Base-by-base conservation (phyloP, 73 alveolate species). In the Paraurostyla sp. region DNA sequence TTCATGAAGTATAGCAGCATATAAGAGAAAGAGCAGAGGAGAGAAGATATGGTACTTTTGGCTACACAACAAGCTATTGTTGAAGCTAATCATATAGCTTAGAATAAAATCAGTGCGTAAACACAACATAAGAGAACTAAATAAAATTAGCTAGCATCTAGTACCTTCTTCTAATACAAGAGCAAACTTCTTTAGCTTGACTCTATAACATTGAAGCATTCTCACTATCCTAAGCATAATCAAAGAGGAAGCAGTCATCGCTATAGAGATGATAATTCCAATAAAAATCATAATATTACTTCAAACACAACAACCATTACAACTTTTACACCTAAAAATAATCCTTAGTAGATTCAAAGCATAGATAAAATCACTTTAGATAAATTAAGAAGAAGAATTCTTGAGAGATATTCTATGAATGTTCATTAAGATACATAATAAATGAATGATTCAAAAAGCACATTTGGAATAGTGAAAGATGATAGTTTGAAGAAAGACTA, bases 21-120 rank as follows among this genome's bases (percentile, higher is more conserved):
- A 7, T 45, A 46, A 45, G 86, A 73, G 56, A 73, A 73, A 73
- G 71, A 73, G 54, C 27, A 73, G 46, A 49, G 29, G 46, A 16
- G 86, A 73, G 86, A 73, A 45, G 86, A 73, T 48, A 48, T 73
- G 71, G 65, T 73, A 73, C 49, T 73, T 2, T 51, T 29, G 3
- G 71, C 86, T 48, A 48, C 86, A 9, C 30, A 73, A 48, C 9
- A 9, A 23, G 86, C 86, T 15, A 73, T 73, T 18, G 7, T 22
- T 6, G 82, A 65, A 40, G 82, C 82, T 38, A 15, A 65, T 2
- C 11, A 65, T 1, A 65, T 65, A 1, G 58, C 82, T 0, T 38
- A 40, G 9, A 32, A 13, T 30, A 65, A 65, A 65, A 13, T 40
- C 18, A 38, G 40, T 2, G 20, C 35, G 18, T 9, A 65, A 11